Evolutionary conservation across 2,329 filamentous ascomycete species (phyloP).

Genomic region (Westerdykella aurantiaca): DNA sequence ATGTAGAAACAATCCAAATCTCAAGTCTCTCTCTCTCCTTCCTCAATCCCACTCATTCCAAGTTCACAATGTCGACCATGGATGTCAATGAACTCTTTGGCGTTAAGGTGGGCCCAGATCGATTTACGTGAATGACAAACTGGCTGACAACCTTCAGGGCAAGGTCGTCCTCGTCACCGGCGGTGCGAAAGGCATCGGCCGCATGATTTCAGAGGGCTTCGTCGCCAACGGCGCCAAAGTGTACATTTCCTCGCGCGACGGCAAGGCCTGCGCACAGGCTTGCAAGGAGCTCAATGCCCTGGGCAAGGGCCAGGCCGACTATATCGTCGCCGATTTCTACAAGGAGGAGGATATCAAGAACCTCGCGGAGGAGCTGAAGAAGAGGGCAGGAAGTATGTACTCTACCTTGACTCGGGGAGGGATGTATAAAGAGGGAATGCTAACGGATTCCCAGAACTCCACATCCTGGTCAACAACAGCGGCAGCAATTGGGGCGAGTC

Average conservation of each 20-base stretch:
- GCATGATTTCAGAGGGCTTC: slow-evolving; percentile 63
- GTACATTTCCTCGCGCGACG: slow-evolving; percentile 64
- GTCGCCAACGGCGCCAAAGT: slow-evolving; percentile 61
- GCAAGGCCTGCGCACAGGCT: slow-evolving; percentile 55
- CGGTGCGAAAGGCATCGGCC: slow-evolving; percentile 55
- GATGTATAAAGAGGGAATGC: not conserved
- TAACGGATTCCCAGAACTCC: slow-evolving; percentile 39
- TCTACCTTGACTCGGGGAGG: not conserved
- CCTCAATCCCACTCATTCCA: not conserved
- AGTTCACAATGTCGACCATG: slow-evolving; percentile 19
- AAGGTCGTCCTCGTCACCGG: slow-evolving; percentile 46
- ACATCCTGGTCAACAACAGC: slow-evolving; percentile 62
- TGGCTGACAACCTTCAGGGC: slow-evolving; percentile 18
- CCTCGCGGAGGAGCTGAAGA: slow-evolving; percentile 53
- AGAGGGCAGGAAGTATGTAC: slow-evolving; percentile 42
- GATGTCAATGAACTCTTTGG: slow-evolving; percentile 33
- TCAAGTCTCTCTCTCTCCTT: not conserved
- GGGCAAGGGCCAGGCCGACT: slow-evolving; percentile 53
- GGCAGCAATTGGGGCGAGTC: slow-evolving; percentile 60
- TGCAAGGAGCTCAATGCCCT: slow-evolving; percentile 53
- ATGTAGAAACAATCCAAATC: slow-evolving; percentile 2
- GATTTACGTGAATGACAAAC: not conserved
- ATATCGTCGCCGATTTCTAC: slow-evolving; percentile 58
- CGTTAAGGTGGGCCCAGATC: slow-evolving; percentile 25
- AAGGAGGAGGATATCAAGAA: slow-evolving; percentile 54